Evolutionary conservation across 2,329 filamentous ascomycete genomes (phyloP), one percentile per base, ranked within the genome.

Genomic region (Periconia sp.): DNA sequence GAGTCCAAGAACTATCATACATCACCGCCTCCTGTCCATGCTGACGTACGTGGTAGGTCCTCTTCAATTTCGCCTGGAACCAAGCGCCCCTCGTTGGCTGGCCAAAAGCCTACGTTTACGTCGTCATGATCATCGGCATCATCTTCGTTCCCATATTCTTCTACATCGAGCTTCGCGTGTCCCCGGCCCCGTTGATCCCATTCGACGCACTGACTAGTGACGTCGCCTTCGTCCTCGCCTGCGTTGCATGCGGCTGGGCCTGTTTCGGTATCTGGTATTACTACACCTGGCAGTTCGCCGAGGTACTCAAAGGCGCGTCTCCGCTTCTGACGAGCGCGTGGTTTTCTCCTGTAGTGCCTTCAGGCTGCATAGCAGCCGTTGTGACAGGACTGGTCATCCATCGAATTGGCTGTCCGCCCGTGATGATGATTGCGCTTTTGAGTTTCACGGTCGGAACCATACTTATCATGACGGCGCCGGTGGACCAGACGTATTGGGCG

Each of bases 61-160:
- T 88, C 13, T 76, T 87, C 66, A 86, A 86, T 59, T 81, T 87
- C 53, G 80, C 83, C 0, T 86, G 82, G 81, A 87, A 85, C 45
- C 83, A 87, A 57, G 83, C 80, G 0, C 77, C 81, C 0, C 71
- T 81, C 0, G 78, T 76, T 2, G 82, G 82, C 2, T 87, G 84
- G 84, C 52, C 68, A 1, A 71, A 73, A 5, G 71, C 80, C 0
- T 82, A 82, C 41, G 73, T 84, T n/a, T 78, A 80, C 45, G 69
- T 79, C 0, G 67, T 80, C 1, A 70, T 88, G 0, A 77, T 86
- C 25, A 46, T 85, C 3, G 83, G 84, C 0, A 43, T 81, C 2
- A 25, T 83, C 0, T 66, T 86, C 2, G 64, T 84, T 2, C 68
- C 63, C 0, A 55, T 74, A 1, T 88, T 88, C 58, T 75, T 82